These are phyloP conservation scores for Danielia reshetovae DNA, from an alignment of 805 yeast genomes.

Conservation along the genomic window DNA sequence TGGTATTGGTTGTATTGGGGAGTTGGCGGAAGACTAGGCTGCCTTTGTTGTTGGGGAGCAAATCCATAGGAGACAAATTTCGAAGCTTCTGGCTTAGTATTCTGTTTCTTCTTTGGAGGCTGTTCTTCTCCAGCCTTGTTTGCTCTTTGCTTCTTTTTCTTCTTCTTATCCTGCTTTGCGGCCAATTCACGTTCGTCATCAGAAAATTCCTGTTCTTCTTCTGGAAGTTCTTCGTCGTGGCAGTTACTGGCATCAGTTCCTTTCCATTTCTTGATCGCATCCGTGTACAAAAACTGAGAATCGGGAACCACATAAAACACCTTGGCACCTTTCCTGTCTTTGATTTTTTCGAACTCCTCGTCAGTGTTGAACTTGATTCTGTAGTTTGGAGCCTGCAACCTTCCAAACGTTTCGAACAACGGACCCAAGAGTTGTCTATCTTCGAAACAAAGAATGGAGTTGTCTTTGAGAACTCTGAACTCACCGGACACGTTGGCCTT, in stretches of 20 bases:
- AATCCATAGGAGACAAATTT: slow-evolving; percentile 18
- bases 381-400: slow-evolving; percentile 75
- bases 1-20: slow-evolving; percentile 4
- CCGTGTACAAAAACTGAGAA: slow-evolving; percentile 76
- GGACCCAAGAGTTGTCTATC: slow-evolving; percentile 71
- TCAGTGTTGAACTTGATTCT: slow-evolving; percentile 61
- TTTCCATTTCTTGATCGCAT: slow-evolving; percentile 59
- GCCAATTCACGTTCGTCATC: slow-evolving; percentile 89
- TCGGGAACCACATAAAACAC: slow-evolving; percentile 79
- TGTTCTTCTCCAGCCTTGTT: slow-evolving; percentile 4
- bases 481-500: slow-evolving; percentile 79
- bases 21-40: not conserved
- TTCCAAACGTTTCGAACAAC: slow-evolving; percentile 86
- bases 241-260: slow-evolving; percentile 96
- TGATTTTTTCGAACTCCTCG: slow-evolving; percentile 46
- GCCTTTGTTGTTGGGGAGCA: slow-evolving; percentile 5
- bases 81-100: slow-evolving; percentile 9
- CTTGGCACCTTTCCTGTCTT: slow-evolving; percentile 46
- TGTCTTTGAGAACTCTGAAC: slow-evolving; percentile 74
- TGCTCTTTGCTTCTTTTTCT: slow-evolving; percentile 46
- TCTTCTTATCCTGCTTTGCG: slow-evolving; percentile 60
- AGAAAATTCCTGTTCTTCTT: slow-evolving; percentile 90
- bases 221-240: slow-evolving; percentile 91
- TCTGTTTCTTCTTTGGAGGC: slow-evolving; percentile 19
- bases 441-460: slow-evolving; percentile 72